Base-by-base conservation (phyloP, 1,284 basidiomycete genomes). In the Ceratobasidium sp. region DNA sequence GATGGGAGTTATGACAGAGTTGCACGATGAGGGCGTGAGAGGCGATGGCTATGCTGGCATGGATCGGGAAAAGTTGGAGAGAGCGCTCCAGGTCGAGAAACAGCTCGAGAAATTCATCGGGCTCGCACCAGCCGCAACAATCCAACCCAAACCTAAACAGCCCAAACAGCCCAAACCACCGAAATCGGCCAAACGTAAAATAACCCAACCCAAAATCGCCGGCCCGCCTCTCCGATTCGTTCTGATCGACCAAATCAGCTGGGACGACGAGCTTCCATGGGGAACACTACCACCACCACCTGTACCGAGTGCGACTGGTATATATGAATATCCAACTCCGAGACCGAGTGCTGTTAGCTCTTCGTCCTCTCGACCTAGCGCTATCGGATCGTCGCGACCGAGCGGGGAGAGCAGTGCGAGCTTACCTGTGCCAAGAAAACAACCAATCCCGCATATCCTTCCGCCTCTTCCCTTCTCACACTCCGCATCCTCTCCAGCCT, bases 161-260 rank as follows among this genome's bases (percentile, higher is more conserved):
- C 70, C 71, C 1, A 51, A 67, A 13, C 46, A 46, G 10, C 26
- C 23, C 0, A 53, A 49, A 53, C 20, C 20, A 42, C 18, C 66
- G 15, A 64, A 53, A 23, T 42, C 61, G 23, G 33, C 33, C 33
- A 75, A 58, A 64, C 9, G 12, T 7, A 63, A 73, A 51, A 33
- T 13, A 28, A 49, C 10, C 39, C 18, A 51, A 42, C 56, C 70
- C 3, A 61, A 44, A 46, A n/a, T 51, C 3, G 55, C 23, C 9
- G 70, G 70, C 13, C 70, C 70, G 15, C 72, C 72, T 13, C 49
- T 75, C 7, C 72, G 72, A n/a, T 75, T 75, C 46, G 61, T 75
- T 15, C 46, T 75, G 28, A 66, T 75, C 33, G 72, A 75, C 72
- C 70, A 75, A 28, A 75, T 75, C 42, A 44, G 46, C 18, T 75